These are phyloP conservation scores for Microbotryum lychnidis-dioicae DNA, from an alignment of 1,284 basidiomycete species.

Conservation along the genomic window DNA sequence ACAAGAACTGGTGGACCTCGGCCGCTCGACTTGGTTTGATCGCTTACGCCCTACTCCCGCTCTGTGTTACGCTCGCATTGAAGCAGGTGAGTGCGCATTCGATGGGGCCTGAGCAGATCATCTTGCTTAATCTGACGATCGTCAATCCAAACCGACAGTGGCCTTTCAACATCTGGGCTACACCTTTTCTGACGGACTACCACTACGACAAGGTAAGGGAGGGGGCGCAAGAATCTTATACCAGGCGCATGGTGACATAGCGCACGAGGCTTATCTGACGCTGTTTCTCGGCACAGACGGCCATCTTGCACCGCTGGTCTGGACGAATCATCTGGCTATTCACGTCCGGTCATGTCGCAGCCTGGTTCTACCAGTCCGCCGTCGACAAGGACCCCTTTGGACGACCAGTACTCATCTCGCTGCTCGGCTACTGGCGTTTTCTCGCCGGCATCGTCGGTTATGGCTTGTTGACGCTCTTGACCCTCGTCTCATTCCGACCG, in stretches of 20 bases:
- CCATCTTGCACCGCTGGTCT: conserved; percentile 30
- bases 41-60: conserved; percentile 67
- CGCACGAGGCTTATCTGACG: background rate
- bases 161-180: conserved; percentile 70
- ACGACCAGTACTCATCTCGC: conserved; percentile 52
- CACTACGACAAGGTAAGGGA: conserved; percentile 57
- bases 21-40: conserved; percentile 66
- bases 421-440: conserved; percentile 62
- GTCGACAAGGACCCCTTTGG: conserved; percentile 52
- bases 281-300: conserved; percentile 13
- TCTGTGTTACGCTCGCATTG: conserved; percentile 66
- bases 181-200: conserved; percentile 58
- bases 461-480: conserved; percentile 58
- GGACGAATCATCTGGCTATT: conserved; percentile 63
- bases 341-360: conserved; percentile 57
- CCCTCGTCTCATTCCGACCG: conserved; percentile 55
- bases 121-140: background rate
- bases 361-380: conserved; percentile 66
- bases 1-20: conserved; percentile 68
- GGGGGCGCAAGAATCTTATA: too few species aligned
- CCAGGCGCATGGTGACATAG: background rate
- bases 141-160: conserved; percentile 41
- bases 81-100: conserved; percentile 45
- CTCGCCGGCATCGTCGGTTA: conserved; percentile 66
- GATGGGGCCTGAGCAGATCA: background rate